Percentiles rank a stretch among this genome's conserved stretches.
Conservation (phyloP, 257 asterid genomes). For the Scutellaria minor region DNA sequence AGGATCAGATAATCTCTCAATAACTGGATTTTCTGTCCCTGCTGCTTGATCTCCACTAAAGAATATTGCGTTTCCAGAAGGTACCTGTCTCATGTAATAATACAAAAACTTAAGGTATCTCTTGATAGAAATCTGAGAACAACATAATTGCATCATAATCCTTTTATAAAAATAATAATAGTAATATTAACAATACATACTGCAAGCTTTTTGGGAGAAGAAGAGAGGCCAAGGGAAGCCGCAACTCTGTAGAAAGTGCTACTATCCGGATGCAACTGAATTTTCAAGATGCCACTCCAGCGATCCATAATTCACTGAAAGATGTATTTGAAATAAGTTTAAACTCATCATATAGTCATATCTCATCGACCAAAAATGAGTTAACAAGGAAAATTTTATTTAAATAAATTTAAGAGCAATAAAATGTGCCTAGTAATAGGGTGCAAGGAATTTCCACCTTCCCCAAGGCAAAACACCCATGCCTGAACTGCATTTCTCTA, state of each 20-base stretch:
- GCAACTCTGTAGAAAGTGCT: conserved; percentile 68
- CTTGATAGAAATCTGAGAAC: conserved; percentile 2
- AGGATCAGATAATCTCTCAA: conserved; percentile 84
- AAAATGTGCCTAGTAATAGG: not conserved
- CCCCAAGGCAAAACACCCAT: not conserved
- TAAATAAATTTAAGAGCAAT: conserved; percentile 13
- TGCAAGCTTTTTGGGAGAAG: conserved; percentile 56
- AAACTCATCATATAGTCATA: conserved; percentile 21
- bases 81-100: conserved; percentile 56
- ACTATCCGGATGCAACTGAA: conserved; percentile 65
- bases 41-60: conserved; percentile 85
- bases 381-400: not conserved
- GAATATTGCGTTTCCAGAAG: conserved; percentile 86
- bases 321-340: conserved; percentile 19
- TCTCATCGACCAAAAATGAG: conserved; percentile 4
- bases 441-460: conserved; percentile 8
- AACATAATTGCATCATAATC: conserved; percentile 12
- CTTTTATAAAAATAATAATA: no score
- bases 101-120: not conserved
- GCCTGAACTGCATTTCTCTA: not conserved
- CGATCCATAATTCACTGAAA: conserved; percentile 68
- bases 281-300: conserved; percentile 79
- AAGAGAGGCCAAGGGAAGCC: conserved; percentile 75
- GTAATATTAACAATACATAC: conserved; percentile 42
- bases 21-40: conserved; percentile 78